Base-by-base conservation (phyloP, 176 grass and related monocot species). In the Miscanthus lutarioriparius region DNA sequence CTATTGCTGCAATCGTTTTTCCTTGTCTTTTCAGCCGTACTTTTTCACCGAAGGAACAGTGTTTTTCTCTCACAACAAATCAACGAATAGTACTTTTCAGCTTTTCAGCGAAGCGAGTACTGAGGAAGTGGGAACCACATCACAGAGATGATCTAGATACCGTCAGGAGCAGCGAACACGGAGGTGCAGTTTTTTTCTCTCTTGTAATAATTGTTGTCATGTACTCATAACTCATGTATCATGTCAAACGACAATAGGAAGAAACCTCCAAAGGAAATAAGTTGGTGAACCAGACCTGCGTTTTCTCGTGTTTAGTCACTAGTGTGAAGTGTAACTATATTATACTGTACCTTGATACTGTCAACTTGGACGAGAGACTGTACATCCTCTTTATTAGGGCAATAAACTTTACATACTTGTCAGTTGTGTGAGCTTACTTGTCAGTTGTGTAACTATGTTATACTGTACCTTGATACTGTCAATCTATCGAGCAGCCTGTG, bases 1-100 rank as follows among this genome's bases (percentile, higher is more conserved):
- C 89, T 36, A 86, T 94, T 82, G 85, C 96, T 38, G 96, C 96
- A 10, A 80, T 96, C 23, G 23, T 96, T 59, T 91, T 98, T 38
- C 96, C 96, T 58, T 35, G 33, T 35, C 33, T 35, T 35, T 4
- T 35, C 33, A 4, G 33, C 33, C 33, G 3, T 35, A 35, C 3
- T 35, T 35, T 35, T 35, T 35, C 33, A 35, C 3, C 33, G 33
- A 35, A 35, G 33, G 33, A 35, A 35, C 0, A 4, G 0, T 35
- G 33, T 35, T 35, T 35, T 35, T 35, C 33, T 35, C 33, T 35
- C 33, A 4, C 33, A 35, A 4, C 33, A 35, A 35, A 35, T 35
- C 33, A 35, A 4, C 3, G 33, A 35, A 4, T 4, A 35, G 3
- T 35, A 35, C 3, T 35, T 35, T 35, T 35, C 33, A 35, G 33